Base-by-base conservation (phyloP, 2,329 filamentous ascomycete genomes). In the Sarocladium oryzae region DNA sequence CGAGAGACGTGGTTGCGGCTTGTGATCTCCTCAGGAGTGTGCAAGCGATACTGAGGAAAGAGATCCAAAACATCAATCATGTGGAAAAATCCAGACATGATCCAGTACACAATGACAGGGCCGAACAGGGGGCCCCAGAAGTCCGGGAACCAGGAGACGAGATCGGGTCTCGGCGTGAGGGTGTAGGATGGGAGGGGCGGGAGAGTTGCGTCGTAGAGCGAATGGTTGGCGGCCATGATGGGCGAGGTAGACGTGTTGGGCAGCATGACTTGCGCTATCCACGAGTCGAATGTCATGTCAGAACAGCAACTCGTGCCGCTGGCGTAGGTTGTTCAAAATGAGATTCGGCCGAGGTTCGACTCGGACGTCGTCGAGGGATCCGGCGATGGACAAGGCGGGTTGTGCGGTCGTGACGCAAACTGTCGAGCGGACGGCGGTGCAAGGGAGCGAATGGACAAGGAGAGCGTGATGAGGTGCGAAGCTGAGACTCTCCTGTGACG, bases 1-100 rank as follows among this genome's bases (percentile, higher is more conserved):
- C 89, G 82, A 43, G 87, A 81, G 50, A 89, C 92, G 63, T 89
- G 89, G 69, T 96, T 96, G 60, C 91, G 82, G 68, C 89, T 88
- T 32, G 84, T 66, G 56, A 97, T 86, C 69, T 97, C 92, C 50
- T 89, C 90, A 13, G 93, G 93, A 0, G 93, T 97, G 71, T 99
- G 93, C 37, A 99, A 77, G 56, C 93, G 86, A 71, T 97, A 96
- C 61, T 95, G 82, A 16, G 91, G 85, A 66, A 92, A 95, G 33
- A 92, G 73, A 67, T 96, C 89, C 70, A 85, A 84, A 53, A 84
- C 75, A 70, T 99, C 93, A 62, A 97, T 84, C 59, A 84, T 64
- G 74, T 97, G 92, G 73, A 95, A 99, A 65, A 92, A 71, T 66
- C 88, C 70, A 18, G 92, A 97, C 28, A 95, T 71, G 20, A 73